Base-by-base conservation (phyloP, 441 rosid genomes). In the Corymbia citriodora region DNA sequence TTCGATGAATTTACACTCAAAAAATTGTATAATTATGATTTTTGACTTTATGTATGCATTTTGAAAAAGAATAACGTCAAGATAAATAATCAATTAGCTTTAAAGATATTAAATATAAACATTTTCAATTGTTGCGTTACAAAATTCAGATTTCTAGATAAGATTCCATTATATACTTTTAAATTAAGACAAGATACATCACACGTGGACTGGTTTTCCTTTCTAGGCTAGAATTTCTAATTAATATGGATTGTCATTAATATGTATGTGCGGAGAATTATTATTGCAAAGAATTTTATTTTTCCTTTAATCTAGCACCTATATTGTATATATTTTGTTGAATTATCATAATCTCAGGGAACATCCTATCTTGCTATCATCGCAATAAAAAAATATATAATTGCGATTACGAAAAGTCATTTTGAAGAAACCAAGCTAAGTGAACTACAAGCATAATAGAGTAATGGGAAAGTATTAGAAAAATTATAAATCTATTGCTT, bases 251-350 rank as follows among this genome's bases (percentile, higher is more conserved):
- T 2, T 3, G 18, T n/a, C 3, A 18, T 65, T 55, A 9, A 14
- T 65, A 0, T 18, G 5, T 65, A 29, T 29, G 0, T n/a, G 10
- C 31, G 0, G 72, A 65, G 36, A 65, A 65, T 15, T 65, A n/a
- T n/a, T 18, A 14, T 29, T 8, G 9, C 17, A 63, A 63, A 31
- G 61, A 55, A 55, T 55, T 55, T 40, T 55, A 55, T 25, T 55
- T 21, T 55, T 55, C 61, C 61, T 55, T 55, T 25, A 23, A 55
- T 55, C 61, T 55, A 25, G 9, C 21, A 55, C 23, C 61, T 1
- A 25, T 55, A 25, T 55, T 55, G 61, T 55, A 18, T 15, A 55
- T 55, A 4, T 55, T 55, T 55, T 21, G 61, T 55, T 55, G 61
- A 23, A 55, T 55, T 55, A 19, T 25, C 61, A 55, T 55, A 19